Percentiles rank a stretch among this genome's conserved stretches.
Conservation (phyloP, 129 eudicot genomes). For the Apium graveolens region DNA sequence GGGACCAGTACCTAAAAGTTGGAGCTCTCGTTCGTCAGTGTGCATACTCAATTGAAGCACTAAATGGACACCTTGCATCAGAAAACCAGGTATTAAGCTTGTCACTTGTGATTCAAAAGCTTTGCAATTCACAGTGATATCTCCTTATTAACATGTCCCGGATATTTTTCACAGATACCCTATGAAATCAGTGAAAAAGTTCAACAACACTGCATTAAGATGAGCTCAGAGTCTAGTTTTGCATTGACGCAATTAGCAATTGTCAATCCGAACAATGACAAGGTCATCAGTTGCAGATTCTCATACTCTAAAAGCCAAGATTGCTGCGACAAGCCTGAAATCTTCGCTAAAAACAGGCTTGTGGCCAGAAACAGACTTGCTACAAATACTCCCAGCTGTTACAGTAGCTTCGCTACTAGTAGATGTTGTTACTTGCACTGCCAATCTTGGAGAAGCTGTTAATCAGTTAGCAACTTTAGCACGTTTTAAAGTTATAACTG, state of each 20-base stretch:
- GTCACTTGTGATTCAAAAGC: neutral
- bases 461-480: conserved; percentile 35
- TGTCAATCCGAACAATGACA: conserved; percentile 37
- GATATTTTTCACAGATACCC: conserved; percentile 28
- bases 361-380: conserved; percentile 21
- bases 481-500: conserved; percentile 10
- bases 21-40: conserved; percentile 40
- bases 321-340: conserved; percentile 32
- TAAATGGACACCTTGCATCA: conserved; percentile 28
- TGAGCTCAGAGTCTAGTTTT: conserved; percentile 45
- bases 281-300: conserved; percentile 14
- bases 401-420: conserved; percentile 43
- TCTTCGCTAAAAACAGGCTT: conserved; percentile 18
- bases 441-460: conserved; percentile 31
- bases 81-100: conserved; percentile 25
- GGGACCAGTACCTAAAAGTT: conserved; percentile 46
- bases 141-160: neutral
- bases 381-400: conserved; percentile 22
- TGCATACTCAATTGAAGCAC: conserved; percentile 37
- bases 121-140: neutral
- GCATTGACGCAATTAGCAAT: conserved; percentile 54
- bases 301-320: conserved; percentile 29
- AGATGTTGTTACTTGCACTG: conserved; percentile 31
- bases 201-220: conserved; percentile 46
- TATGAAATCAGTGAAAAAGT: conserved; percentile 33